Percentiles rank a stretch among this genome's conserved stretches.
phyloP scores from a whole-genome alignment of 805 yeast species.

The Wickerhamiella lipophila region DNA sequence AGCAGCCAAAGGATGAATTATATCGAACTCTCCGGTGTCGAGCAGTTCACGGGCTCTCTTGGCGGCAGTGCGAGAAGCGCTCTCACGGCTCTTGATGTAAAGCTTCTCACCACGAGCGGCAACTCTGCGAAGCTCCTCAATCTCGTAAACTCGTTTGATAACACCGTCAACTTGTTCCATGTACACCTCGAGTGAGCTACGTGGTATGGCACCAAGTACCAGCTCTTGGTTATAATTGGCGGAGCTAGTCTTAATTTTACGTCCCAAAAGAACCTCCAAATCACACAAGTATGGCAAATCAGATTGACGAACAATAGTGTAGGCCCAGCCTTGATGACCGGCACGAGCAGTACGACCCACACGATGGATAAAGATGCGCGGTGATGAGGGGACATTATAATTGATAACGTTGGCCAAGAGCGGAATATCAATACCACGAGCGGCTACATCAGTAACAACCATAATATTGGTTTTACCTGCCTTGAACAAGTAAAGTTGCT shows the following conservation, averaged over 20 bases:
- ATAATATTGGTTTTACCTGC: conserved; percentile 71
- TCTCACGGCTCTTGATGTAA: conserved; percentile 68
- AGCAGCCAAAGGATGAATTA: conserved; percentile 57
- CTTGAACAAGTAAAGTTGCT: conserved; percentile 74
- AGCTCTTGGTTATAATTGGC: conserved; percentile 67
- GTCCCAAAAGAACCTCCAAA: conserved; percentile 77
- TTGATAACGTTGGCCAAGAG: conserved; percentile 85
- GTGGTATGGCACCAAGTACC: conserved; percentile 73
- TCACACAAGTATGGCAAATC: conserved; percentile 87
- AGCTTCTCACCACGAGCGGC: conserved; percentile 79
- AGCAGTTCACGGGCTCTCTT: conserved; percentile 72
- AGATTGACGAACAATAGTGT: conserved; percentile 55
- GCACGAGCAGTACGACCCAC: conserved; percentile 99
- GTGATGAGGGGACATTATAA: conserved; percentile 78
- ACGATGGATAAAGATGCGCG: conserved; percentile 90
- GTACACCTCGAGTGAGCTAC: conserved; percentile 53
- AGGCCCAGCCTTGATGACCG: conserved; percentile 97
- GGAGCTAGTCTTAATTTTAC: conserved; percentile 42
- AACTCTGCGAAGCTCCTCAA: conserved; percentile 51
- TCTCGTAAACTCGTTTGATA: conserved; percentile 52
- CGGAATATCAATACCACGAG: conserved; percentile 98
- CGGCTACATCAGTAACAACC: conserved; percentile 89
- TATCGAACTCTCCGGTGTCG: conserved; percentile 58
- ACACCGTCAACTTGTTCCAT: conserved; percentile 59
- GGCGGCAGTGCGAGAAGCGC: conserved; percentile 79